A percentile compares a stretch with the other conserved stretches of the same genome.
phyloP scores from a whole-genome alignment of 2,329 filamentous ascomycete genomes.

The Albophoma yamanashiensis region DNA sequence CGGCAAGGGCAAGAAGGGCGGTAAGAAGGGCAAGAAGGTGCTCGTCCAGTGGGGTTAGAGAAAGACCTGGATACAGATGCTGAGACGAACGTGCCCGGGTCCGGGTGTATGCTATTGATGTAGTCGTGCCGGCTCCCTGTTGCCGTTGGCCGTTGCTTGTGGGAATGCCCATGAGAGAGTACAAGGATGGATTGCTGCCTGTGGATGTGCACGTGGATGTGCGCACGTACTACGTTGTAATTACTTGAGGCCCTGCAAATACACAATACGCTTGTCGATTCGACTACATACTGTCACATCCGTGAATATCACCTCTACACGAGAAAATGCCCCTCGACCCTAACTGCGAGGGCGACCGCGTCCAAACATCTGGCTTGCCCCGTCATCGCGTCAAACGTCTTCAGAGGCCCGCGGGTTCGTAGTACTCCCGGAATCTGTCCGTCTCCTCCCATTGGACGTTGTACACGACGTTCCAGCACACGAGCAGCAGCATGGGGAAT shows the following conservation, averaged over 20 bases:
- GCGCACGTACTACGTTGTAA: not conserved
- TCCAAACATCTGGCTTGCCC: not conserved
- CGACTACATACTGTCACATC: not conserved
- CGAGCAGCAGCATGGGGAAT: constrained; percentile 70
- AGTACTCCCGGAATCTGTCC: constrained; percentile 65
- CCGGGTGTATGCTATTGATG: not conserved
- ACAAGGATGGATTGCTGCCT: not conserved
- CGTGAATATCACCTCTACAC: too few relatives aligned
- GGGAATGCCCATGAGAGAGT: not conserved
- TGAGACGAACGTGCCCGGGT: too few relatives aligned
- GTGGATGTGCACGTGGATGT: not conserved
- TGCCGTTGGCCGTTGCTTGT: not conserved
- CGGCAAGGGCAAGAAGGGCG: constrained; percentile 43
- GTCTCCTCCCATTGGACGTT: constrained; percentile 52
- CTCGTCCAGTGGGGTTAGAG: constrained; percentile 48
- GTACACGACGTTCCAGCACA: constrained; percentile 66
- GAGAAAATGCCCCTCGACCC: not conserved
- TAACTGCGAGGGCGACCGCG: too few relatives aligned
- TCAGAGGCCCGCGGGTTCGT: constrained; percentile 34
- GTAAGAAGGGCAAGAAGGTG: constrained; percentile 51
- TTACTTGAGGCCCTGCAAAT: not conserved
- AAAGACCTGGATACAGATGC: not conserved
- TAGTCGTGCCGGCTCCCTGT: not conserved
- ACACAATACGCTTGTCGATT: not conserved
- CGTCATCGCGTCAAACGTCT: not conserved